Percentiles rank a stretch among this genome's conserved stretches.
phyloP scores from a whole-genome alignment of 371 early-diverging fungal genomes.

The Dentiscutata heterogama region DNA sequence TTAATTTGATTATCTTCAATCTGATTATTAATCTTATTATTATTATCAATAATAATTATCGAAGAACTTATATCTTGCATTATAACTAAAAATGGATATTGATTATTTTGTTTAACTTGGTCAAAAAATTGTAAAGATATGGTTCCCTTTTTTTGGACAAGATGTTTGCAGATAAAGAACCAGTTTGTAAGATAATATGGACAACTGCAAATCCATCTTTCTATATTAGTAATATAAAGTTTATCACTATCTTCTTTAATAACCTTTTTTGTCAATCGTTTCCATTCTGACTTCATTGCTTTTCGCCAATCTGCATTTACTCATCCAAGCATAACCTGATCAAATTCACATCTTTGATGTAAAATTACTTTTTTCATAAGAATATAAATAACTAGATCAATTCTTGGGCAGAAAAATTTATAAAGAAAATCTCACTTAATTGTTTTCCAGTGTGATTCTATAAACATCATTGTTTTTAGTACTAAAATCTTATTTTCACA shows the following conservation, averaged over 20 bases:
- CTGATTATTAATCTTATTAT: neutral
- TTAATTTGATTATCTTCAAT: neutral
- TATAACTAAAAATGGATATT: conserved; percentile 1
- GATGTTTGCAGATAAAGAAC: conserved; percentile 6
- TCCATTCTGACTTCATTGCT: neutral
- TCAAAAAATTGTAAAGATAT: conserved; percentile 1
- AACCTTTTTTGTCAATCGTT: neutral
- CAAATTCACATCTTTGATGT: neutral
- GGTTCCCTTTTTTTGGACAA: neutral
- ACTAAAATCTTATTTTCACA: conserved; percentile 1
- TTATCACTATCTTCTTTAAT: neutral
- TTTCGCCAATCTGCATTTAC: neutral
- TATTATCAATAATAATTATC: too few relatives aligned
- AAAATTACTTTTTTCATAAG: neutral
- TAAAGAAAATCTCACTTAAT: neutral
- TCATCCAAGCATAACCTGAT: neutral
- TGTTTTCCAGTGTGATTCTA: neutral
- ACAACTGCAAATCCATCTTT: conserved; percentile 21
- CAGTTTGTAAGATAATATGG: neutral
- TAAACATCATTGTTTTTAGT: neutral
- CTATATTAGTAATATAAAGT: neutral
- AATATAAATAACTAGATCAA: neutral
- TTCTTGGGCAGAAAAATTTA: neutral
- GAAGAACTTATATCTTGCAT: neutral
- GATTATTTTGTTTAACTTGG: neutral